Percentiles rank a stretch among this genome's conserved stretches.
phyloP scores from a whole-genome alignment of 768 basidiomycete genomes.

The Boletus fagicola region DNA sequence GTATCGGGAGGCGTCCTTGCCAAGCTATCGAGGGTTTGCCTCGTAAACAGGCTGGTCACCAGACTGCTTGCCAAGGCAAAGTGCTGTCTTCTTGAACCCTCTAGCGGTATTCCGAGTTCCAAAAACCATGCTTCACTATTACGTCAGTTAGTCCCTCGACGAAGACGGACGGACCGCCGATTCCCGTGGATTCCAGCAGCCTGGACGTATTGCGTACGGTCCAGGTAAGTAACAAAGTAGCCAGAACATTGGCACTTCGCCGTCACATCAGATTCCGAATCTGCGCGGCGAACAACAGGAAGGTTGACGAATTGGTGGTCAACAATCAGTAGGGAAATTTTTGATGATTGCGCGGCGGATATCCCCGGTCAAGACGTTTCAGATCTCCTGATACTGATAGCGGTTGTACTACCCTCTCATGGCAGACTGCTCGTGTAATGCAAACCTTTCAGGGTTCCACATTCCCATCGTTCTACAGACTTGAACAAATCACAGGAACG shows the following conservation, averaged over 20 bases:
- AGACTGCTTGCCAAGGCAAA: neutral
- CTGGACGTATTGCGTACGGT: neutral
- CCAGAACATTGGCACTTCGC: neutral
- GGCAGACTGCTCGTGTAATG: too few relatives aligned
- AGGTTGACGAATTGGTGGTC: neutral
- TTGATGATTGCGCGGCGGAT: neutral
- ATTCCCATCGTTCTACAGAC: neutral
- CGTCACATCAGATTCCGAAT: conserved; percentile 2
- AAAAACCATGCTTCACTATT: neutral
- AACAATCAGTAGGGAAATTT: neutral
- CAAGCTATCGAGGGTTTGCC: neutral
- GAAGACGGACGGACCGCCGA: neutral
- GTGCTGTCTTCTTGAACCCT: neutral
- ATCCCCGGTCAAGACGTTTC: conserved; percentile 4
- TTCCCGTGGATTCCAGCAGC: neutral
- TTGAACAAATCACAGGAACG: too few relatives aligned
- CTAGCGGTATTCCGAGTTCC: neutral
- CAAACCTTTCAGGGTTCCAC: neutral
- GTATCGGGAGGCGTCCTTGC: neutral
- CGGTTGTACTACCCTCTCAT: neutral
- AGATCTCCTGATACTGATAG: conserved; percentile 6
- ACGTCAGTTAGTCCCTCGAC: neutral
- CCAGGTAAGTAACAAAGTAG: neutral
- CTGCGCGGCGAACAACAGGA: conserved; percentile 1
- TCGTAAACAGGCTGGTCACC: neutral